Evolutionary conservation across 345 rosid genomes (phyloP).

Genomic region (Trapa bicornis): DNA sequence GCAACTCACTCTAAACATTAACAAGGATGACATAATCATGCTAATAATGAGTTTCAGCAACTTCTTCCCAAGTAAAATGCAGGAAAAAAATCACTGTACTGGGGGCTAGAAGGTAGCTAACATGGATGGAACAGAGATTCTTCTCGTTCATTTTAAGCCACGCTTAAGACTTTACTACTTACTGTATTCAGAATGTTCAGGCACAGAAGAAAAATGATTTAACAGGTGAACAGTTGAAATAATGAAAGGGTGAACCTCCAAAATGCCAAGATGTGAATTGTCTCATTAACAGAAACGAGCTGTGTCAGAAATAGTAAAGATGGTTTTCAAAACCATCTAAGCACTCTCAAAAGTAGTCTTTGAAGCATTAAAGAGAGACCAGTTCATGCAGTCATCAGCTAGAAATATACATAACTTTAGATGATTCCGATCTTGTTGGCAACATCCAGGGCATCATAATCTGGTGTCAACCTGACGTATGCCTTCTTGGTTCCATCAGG

Average conservation of each 20-base stretch:
- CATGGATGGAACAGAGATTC: too few relatives aligned
- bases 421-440: slow-evolving; percentile 78
- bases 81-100: too few relatives aligned
- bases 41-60: too few relatives aligned
- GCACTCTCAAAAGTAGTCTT: background rate
- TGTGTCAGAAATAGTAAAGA: background rate
- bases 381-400: background rate
- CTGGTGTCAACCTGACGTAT: slow-evolving; percentile 86
- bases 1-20: too few relatives aligned
- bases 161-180: too few relatives aligned
- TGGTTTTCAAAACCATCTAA: background rate
- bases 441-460: slow-evolving; percentile 74
- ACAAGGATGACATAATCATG: too few relatives aligned
- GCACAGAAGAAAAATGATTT: background rate
- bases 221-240: background rate
- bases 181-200: background rate
- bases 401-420: slow-evolving; percentile 19
- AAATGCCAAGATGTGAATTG: background rate
- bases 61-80: too few relatives aligned
- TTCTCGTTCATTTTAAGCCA: too few relatives aligned
- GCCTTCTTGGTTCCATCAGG: slow-evolving; percentile 98
- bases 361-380: background rate
- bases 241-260: background rate
- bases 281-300: background rate
- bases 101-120: too few relatives aligned